These are phyloP conservation scores for Capsicum baccatum DNA, from an alignment of 257 asterid species.

Conservation along the genomic window DNA sequence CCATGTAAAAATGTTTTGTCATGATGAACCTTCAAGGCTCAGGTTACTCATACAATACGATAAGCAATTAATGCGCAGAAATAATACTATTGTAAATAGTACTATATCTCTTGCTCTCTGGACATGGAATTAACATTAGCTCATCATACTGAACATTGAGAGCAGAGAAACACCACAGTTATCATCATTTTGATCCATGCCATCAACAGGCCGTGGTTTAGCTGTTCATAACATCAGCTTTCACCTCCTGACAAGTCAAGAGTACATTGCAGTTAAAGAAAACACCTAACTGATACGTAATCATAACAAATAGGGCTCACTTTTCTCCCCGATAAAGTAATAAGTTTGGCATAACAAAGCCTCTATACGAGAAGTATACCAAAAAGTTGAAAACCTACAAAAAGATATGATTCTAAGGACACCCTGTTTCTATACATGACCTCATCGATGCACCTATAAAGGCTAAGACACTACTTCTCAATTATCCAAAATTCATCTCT, in stretches of 20 bases:
- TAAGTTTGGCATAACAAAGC: neutral
- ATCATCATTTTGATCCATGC: constrained; percentile 2
- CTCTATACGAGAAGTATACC: neutral
- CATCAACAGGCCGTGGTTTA: neutral
- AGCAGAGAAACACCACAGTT: neutral
- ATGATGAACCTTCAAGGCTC: neutral
- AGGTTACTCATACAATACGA: neutral
- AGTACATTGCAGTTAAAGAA: neutral
- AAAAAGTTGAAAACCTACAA: neutral
- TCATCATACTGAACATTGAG: neutral
- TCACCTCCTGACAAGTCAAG: neutral
- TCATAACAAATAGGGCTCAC: neutral
- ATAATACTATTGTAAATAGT: neutral
- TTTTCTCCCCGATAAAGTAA: neutral
- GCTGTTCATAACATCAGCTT: neutral
- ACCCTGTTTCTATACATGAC: neutral
- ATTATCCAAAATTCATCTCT: neutral
- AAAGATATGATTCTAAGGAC: neutral
- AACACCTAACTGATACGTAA: neutral
- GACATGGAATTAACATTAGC: neutral
- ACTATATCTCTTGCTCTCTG: neutral
- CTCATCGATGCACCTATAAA: neutral
- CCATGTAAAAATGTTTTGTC: neutral
- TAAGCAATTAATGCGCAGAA: neutral
- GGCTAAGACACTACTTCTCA: neutral